Percentiles rank a stretch among this genome's conserved stretches.
phyloP scores from a whole-genome alignment of 331 rosid genomes.

The Acacia concinna region DNA sequence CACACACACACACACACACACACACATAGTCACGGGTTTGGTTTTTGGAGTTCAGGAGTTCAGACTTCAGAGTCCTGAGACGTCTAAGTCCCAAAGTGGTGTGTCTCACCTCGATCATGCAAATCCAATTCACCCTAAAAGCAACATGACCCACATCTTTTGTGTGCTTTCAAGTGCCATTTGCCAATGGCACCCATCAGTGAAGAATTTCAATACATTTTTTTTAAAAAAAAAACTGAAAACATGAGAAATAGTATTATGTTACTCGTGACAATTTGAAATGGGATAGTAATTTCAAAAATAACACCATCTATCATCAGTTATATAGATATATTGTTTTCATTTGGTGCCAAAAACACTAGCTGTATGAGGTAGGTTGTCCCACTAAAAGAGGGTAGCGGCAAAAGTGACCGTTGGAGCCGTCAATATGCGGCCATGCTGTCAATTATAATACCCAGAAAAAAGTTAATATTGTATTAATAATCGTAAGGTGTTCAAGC shows the following conservation, averaged over 20 bases:
- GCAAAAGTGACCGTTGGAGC: slow-evolving; percentile 40
- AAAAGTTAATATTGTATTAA: too few species aligned
- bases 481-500: neutral
- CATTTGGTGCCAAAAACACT: neutral
- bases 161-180: neutral
- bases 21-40: neutral
- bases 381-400: neutral
- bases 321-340: neutral
- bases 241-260: neutral
- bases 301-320: neutral
- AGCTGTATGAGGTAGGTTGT: neutral
- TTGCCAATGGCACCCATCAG: too few species aligned
- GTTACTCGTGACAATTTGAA: neutral
- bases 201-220: neutral
- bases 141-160: slow-evolving; percentile 29
- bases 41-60: neutral
- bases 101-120: slow-evolving; percentile 11
- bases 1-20: too few species aligned
- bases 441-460: neutral
- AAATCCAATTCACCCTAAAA: slow-evolving; percentile 13
- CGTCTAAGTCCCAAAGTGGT: slow-evolving; percentile 1
- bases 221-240: too few species aligned
- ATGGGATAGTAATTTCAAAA: neutral
- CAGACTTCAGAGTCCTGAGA: neutral
- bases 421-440: neutral